Evolutionary conservation across 805 yeast species (phyloP), one percentile per base, ranked within the genome.

Genomic region (Candida coleopterorum): DNA sequence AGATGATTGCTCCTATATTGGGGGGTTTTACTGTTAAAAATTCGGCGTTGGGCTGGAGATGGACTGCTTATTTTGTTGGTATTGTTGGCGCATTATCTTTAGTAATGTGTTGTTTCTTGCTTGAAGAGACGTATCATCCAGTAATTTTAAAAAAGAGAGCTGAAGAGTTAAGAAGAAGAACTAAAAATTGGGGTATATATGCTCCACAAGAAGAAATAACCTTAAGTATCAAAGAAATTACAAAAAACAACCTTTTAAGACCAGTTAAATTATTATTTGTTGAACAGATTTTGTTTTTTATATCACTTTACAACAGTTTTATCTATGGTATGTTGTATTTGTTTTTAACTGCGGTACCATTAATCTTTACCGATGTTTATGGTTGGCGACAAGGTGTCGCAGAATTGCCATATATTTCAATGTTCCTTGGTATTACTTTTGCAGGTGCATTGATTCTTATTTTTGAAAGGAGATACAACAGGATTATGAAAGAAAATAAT

Each of bases 341-440:
- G 27, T 55, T 67, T 42, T 56, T 71, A 38, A 70, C 74, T 0
- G 72, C 72, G 7, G 47, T 68, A 14, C 70, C 74, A 1, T 53
- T 60, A 16, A 60, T 70, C 3, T 70, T 87, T 55, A 65, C 59
- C 9, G 57, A 43, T 29, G 81, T 80, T 35, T 86, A 87, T 52
- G 69, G 70, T 23, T 81, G 65, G 34, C 54, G 57, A 17, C 70
- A 73, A 34, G 88, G 89, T 46, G 77, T 76, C 18, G 78, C 77
- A 8, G 82, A 81, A 60, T 68, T 88, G 42, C 96, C 97, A 9
- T 88, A 86, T 65, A 56, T 87, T 39, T 81, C 85, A 15, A 65
- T 89, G 59, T 70, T 83, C 34, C 53, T 84, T 35, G 96, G 96
- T 42, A 68, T 79, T 62, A 28, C 74, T 5, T 29, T 77, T 20